A percentile compares a stretch with the other conserved stretches of the same genome.
Conservation (phyloP, 805 yeast species). For the Candida odintsovae region DNA sequence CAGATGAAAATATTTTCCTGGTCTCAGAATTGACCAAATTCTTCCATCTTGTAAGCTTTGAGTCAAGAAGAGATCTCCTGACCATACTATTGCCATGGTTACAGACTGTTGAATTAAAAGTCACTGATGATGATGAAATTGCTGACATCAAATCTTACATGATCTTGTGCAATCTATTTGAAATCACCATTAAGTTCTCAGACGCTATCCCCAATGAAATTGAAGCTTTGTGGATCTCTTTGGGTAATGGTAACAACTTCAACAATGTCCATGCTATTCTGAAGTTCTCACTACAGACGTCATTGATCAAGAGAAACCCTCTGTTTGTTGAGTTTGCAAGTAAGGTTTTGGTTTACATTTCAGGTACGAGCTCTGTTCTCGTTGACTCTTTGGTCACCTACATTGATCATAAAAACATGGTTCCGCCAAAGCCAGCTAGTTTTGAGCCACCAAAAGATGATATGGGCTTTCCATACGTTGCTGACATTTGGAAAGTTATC, state of each 20-base stretch:
- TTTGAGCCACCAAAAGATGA: conserved; percentile 28
- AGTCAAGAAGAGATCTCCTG: conserved; percentile 69
- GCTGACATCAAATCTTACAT: conserved; percentile 42
- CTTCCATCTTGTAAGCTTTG: conserved; percentile 52
- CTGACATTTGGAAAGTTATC: conserved; percentile 57
- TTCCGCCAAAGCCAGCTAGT: conserved; percentile 53
- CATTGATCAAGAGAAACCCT: conserved; percentile 66
- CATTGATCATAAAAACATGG: conserved; percentile 81
- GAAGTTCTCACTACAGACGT: conserved; percentile 61
- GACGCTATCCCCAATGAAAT: conserved; percentile 77
- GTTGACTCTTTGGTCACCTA: conserved; percentile 63
- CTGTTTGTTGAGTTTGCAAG: conserved; percentile 72
- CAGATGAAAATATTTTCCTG: conserved; percentile 55
- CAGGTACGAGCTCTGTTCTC: conserved; percentile 46
- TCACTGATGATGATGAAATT: conserved; percentile 30
- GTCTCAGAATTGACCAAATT: conserved; percentile 69
- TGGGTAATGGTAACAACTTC: conserved; percentile 68
- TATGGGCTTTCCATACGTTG: conserved; percentile 62
- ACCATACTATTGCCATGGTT: conserved; percentile 89
- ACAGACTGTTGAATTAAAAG: conserved; percentile 66
- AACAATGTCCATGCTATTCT: conserved; percentile 68
- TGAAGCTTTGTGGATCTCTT: conserved; percentile 91
- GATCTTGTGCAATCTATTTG: conserved; percentile 78
- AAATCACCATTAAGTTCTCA: conserved; percentile 74
- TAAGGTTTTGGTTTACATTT: conserved; percentile 75